Evolutionary conservation across 1,284 basidiomycete genomes (phyloP).

Genomic region (Leccinum pachyderme): DNA sequence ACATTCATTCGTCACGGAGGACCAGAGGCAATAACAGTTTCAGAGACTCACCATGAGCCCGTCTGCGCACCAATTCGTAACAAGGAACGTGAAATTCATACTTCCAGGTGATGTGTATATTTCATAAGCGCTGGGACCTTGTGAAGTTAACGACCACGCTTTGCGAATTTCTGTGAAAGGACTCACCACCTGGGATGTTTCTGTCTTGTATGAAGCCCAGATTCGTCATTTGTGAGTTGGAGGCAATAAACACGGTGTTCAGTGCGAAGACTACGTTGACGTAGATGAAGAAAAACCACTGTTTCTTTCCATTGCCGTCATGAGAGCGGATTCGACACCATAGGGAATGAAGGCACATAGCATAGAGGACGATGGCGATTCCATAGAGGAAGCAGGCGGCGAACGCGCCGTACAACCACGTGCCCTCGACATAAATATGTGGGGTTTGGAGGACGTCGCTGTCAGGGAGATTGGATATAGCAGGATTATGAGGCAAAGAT

Average conservation of each 20-base stretch:
- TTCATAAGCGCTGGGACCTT: constrained; percentile 28
- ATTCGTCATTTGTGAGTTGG: constrained; percentile 29
- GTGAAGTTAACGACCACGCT: background rate
- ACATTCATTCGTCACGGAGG: background rate
- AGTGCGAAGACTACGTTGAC: constrained; percentile 32
- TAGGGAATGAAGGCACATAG: constrained; percentile 30
- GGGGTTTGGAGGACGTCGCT: constrained; percentile 8
- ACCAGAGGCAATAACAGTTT: background rate
- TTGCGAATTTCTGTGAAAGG: background rate
- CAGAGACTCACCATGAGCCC: constrained; percentile 29
- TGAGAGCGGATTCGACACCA: constrained; percentile 23
- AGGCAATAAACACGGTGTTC: constrained; percentile 31
- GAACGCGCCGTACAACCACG: constrained; percentile 35
- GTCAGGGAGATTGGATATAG: background rate
- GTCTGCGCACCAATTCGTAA: constrained; percentile 35
- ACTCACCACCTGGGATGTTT: constrained; percentile 35
- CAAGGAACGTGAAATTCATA: constrained; percentile 29
- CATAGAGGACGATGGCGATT: constrained; percentile 24
- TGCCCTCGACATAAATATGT: constrained; percentile 23
- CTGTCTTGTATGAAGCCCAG: constrained; percentile 36
- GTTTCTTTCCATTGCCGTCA: constrained; percentile 12
- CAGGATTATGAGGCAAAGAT: background rate
- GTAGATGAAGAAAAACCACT: constrained; percentile 31
- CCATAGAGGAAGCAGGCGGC: constrained; percentile 31
- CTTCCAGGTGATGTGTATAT: constrained; percentile 21